Conservation (phyloP, 345 rosid species). For the Lepidium didymum region DNA sequence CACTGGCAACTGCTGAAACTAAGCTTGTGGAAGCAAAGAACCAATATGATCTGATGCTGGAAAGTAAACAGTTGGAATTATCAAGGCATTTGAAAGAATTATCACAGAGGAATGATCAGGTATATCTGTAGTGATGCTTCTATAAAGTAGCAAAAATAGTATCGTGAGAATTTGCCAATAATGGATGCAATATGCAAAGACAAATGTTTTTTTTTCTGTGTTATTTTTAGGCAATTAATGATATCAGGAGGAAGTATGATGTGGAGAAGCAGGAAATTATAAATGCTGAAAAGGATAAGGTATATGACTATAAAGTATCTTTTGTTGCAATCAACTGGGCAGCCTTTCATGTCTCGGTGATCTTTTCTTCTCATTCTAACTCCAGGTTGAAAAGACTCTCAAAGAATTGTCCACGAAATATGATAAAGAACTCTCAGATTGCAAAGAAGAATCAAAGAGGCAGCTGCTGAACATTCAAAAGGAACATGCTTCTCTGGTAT, state of each 20-base stretch:
- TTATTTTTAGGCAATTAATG: constrained; percentile 67
- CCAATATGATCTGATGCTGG: constrained; percentile 72
- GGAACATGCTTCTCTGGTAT: constrained; percentile 64
- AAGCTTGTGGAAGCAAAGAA: constrained; percentile 65
- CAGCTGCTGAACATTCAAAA: constrained; percentile 42
- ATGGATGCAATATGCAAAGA: background rate
- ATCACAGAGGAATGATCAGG: constrained; percentile 91
- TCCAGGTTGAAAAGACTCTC: constrained; percentile 50
- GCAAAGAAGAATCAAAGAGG: constrained; percentile 48
- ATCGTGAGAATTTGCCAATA: background rate
- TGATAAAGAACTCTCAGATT: constrained; percentile 45
- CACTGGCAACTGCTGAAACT: constrained; percentile 52
- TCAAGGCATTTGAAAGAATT: constrained; percentile 87
- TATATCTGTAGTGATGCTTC: constrained; percentile 25
- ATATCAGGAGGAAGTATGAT: constrained; percentile 77
- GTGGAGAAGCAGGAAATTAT: constrained; percentile 61
- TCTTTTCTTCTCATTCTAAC: background rate
- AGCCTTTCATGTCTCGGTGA: constrained; percentile 1
- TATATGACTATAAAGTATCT: constrained; percentile 15
- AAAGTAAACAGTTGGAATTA: constrained; percentile 70
- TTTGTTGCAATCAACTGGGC: background rate
- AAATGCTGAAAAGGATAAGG: constrained; percentile 60
- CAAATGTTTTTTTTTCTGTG: background rate
- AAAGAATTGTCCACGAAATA: constrained; percentile 46
- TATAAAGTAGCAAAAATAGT: constrained; percentile 3